Percentiles rank a stretch among this genome's conserved stretches.
These are phyloP conservation scores for Phoma sp. DNA, from an alignment of 2,329 filamentous ascomycete species.

Conservation along the genomic window DNA sequence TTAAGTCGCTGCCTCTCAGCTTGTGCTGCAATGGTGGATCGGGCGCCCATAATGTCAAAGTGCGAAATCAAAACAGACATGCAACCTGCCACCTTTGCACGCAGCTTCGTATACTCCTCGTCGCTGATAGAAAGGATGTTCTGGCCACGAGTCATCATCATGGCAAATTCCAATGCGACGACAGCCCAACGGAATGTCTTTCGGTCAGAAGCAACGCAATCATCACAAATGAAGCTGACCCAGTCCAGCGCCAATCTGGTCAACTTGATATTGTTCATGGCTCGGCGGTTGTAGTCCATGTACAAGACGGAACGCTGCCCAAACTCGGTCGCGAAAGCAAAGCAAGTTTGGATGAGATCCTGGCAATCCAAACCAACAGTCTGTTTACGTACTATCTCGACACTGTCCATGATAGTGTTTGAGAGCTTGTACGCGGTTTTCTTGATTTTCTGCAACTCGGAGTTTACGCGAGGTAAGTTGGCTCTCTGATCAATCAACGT, in stretches of 20 bases:
- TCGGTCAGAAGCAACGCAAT: conserved; percentile 90
- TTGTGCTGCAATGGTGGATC: conserved; percentile 90
- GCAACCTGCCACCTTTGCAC: conserved; percentile 90
- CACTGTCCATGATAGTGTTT: conserved; percentile 98
- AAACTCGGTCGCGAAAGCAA: conserved; percentile 98
- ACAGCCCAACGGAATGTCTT: conserved; percentile 99
- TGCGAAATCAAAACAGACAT: conserved; percentile 98
- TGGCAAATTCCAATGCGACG: conserved; percentile 91
- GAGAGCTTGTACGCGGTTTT: conserved; percentile 95
- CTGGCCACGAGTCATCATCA: conserved; percentile 93
- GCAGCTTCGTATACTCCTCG: conserved; percentile 80
- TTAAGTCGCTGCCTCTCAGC: conserved; percentile 90
- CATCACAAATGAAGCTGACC: conserved; percentile 97
- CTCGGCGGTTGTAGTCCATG: conserved; percentile 92
- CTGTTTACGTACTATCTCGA: conserved; percentile 88
- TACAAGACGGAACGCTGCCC: conserved; percentile 92
- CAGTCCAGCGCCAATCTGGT: conserved; percentile 93
- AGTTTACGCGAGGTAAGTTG: conserved; percentile 90
- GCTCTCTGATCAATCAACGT: conserved; percentile 90
- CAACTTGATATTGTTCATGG: conserved; percentile 96
- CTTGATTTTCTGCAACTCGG: conserved; percentile 89
- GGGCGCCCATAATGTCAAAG: conserved; percentile 98
- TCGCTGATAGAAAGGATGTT: conserved; percentile 92
- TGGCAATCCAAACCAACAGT: conserved; percentile 85
- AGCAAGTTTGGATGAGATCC: conserved; percentile 96